Evolutionary conservation across 1,284 basidiomycete species (phyloP).

Genomic region (Apiotrichum brassicae): DNA sequence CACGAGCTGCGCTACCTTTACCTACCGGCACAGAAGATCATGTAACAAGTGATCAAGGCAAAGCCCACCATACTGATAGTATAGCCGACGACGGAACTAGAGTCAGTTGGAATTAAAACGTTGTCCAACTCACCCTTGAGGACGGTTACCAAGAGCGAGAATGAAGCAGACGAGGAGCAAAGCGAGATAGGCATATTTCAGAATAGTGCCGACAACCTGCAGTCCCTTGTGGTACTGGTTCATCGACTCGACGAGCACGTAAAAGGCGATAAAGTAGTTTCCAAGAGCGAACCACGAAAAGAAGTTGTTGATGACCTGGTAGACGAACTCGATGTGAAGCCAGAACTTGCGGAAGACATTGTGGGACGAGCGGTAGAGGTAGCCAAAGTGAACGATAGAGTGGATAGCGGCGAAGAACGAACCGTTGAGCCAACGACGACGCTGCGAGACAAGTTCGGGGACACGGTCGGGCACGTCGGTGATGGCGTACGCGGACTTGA

Average conservation of each 20-base stretch:
- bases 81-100: constrained; percentile 64
- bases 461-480: constrained; percentile 87
- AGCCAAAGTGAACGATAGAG: constrained; percentile 81
- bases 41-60: constrained; percentile 81
- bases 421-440: constrained; percentile 92
- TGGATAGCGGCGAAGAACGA: constrained; percentile 94
- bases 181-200: constrained; percentile 82
- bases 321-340: constrained; percentile 90
- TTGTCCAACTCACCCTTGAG: constrained; percentile 58
- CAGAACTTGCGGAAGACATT: constrained; percentile 77
- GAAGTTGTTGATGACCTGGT: constrained; percentile 77
- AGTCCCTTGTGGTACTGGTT: constrained; percentile 13
- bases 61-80: constrained; percentile 76
- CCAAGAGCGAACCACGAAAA: constrained; percentile 89
- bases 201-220: constrained; percentile 64
- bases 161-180: constrained; percentile 85
- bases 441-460: constrained; percentile 84
- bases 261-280: constrained; percentile 84
- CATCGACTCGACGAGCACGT: constrained; percentile 22
- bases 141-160: constrained; percentile 82
- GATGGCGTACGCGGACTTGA: constrained; percentile 84
- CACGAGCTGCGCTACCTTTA: constrained; percentile 15
- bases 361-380: constrained; percentile 86
- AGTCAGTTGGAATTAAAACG: not conserved
- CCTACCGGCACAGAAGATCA: constrained; percentile 62